Conservation (phyloP, 805 yeast species). For the Schwanniomyces yamadae region DNA sequence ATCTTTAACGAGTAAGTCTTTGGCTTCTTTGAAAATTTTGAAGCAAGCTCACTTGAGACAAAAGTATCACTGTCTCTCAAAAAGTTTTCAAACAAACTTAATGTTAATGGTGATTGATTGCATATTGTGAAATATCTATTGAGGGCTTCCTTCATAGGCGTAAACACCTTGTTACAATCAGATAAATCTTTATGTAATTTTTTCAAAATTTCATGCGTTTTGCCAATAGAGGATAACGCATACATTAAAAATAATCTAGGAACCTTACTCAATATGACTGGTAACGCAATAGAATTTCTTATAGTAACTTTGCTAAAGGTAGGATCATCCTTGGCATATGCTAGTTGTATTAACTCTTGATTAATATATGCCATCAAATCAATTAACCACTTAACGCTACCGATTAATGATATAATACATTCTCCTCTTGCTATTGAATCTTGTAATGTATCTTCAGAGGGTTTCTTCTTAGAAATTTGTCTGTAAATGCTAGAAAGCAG, state of each 20-base stretch:
- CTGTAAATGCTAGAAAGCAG: conserved; percentile 60
- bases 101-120: conserved; percentile 52
- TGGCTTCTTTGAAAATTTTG: conserved; percentile 18
- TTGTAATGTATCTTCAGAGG: conserved; percentile 48
- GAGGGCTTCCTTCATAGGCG: conserved; percentile 54
- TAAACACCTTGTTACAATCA: conserved; percentile 39
- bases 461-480: conserved; percentile 62
- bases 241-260: conserved; percentile 67
- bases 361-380: conserved; percentile 71
- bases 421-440: conserved; percentile 63
- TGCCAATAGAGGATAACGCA: conserved; percentile 63
- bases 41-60: conserved; percentile 29
- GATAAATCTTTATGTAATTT: conserved; percentile 54
- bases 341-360: conserved; percentile 65
- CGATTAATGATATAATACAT: conserved; percentile 60
- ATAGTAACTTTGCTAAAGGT: conserved; percentile 20
- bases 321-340: conserved; percentile 20
- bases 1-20: conserved; percentile 41
- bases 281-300: conserved; percentile 47
- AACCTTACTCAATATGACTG: conserved; percentile 64
- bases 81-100: conserved; percentile 59
- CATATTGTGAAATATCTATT: conserved; percentile 49
- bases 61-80: conserved; percentile 54
- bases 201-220: conserved; percentile 55
- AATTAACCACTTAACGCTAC: conserved; percentile 81